Conservation (phyloP, 225 moss, liverwort and hornwort species). For the Thuidium tamariscinum region DNA sequence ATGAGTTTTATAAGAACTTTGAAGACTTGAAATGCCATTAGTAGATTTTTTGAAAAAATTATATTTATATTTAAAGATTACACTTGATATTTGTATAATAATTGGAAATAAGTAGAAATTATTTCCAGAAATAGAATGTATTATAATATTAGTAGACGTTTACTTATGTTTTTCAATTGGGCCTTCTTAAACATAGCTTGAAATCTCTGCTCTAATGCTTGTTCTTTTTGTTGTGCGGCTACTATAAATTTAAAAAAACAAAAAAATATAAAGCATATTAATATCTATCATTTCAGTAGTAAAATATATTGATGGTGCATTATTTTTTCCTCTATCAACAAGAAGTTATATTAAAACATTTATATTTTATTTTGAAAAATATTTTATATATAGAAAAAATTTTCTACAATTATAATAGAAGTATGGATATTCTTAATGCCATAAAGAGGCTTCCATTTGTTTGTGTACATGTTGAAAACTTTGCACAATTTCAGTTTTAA, state of each 20-base stretch:
- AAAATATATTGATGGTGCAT: no score
- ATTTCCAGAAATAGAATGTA: background rate
- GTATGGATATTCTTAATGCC: background rate
- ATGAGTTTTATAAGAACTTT: no score
- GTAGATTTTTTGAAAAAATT: fast-evolving
- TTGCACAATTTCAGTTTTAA: background rate
- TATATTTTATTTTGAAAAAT: no score
- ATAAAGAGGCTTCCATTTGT: fast-evolving
- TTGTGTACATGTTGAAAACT: background rate
- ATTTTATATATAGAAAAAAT: no score
- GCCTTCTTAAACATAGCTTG: constrained; percentile 6
- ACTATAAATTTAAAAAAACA: background rate
- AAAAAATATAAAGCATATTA: background rate
- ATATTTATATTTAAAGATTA: background rate
- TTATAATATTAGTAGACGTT: background rate
- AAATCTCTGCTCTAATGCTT: constrained; percentile 21
- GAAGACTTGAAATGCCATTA: background rate
- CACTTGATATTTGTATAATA: background rate
- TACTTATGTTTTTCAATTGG: constrained; percentile 22
- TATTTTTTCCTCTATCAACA: fast-evolving
- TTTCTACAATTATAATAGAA: background rate
- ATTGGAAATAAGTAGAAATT: background rate
- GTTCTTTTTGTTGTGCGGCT: constrained; percentile 13
- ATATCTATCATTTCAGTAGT: no score
- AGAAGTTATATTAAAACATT: no score